Evolutionary conservation across 1,139 yeast genomes (phyloP), one percentile per base, ranked within the genome.

Genomic region (Suhomyces terraborum): DNA sequence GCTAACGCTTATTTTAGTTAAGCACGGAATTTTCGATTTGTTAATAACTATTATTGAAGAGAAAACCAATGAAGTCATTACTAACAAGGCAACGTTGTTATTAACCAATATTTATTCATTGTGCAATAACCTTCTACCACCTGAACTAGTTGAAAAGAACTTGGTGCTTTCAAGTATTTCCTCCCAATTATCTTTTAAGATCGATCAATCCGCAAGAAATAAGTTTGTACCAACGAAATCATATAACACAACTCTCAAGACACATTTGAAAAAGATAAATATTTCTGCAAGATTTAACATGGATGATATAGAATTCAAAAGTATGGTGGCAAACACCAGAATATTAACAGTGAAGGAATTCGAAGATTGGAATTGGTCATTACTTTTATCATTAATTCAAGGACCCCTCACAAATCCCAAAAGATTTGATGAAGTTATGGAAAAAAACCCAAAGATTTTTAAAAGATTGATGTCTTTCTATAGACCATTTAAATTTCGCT

Each of bases 401-500:
- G 96, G 97, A 0, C 96, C 97, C 0, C 64, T 93, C 18, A 62
- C 79, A 42, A 84, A 81, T 52, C 84, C 88, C 0, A 77, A 73
- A 49, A 67, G 89, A 35, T 72, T 94, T 39, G 95, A 88, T 23
- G 98, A 93, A 47, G 69, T 86, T 0, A 70, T 82, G 28, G 84
- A 79, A 50, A 84, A 87, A 8, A 85, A 60, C 36, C 77, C 98
- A 0, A 91, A 89, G 55, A 88, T 93, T 54, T 74, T 91, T 61
- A 91, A 93, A 56, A 68, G 97, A 42, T 61, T 93, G 23, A 64
- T 91, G 54, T 86, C 96, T 3, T 94, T 93, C 58, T 93, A 83
- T 58, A 73, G 98, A 36, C 98, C 99, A 0, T 85, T 91, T 64
- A 89, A 93, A 60, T 82, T 83, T 55, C 67, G 96, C 43, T 93